Evolutionary conservation across 2,329 filamentous ascomycete genomes (phyloP).

Genomic region (Exophiala sp.): DNA sequence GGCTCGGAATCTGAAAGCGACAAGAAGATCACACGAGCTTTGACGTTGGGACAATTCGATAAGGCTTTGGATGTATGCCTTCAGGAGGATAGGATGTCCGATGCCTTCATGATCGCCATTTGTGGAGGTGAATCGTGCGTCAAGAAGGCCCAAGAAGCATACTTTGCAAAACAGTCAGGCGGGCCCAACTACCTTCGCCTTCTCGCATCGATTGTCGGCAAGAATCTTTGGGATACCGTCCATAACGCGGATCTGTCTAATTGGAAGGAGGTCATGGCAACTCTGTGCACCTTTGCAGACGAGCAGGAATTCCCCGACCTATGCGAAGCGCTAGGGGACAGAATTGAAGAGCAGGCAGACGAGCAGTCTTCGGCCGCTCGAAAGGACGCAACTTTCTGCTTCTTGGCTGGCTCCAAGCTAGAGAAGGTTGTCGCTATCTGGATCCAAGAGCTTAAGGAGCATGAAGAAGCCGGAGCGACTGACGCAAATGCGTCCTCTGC

Average conservation of each 20-base stretch:
- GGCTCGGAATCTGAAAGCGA: slow-evolving; percentile 82
- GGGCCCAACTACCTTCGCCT: slow-evolving; percentile 90
- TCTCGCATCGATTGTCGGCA: slow-evolving; percentile 84
- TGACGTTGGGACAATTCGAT: slow-evolving; percentile 88
- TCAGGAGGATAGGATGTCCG: slow-evolving; percentile 83
- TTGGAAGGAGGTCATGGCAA: slow-evolving; percentile 97
- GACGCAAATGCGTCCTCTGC: slow-evolving; percentile 68
- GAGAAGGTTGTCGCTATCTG: slow-evolving; percentile 97
- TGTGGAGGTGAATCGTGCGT: slow-evolving; percentile 91
- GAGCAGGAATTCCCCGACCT: slow-evolving; percentile 89
- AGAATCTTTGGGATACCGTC: slow-evolving; percentile 97
- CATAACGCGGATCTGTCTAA: slow-evolving; percentile 89
- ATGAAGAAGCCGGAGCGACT: slow-evolving; percentile 70
- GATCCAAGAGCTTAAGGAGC: slow-evolving; percentile 83
- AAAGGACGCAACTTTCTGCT: slow-evolving; percentile 95
- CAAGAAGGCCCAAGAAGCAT: slow-evolving; percentile 88
- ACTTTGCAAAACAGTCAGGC: slow-evolving; percentile 76
- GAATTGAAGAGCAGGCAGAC: slow-evolving; percentile 68
- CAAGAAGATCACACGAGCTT: slow-evolving; percentile 77
- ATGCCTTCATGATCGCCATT: slow-evolving; percentile 97
- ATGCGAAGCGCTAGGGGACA: slow-evolving; percentile 90
- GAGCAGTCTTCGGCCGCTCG: slow-evolving; percentile 55
- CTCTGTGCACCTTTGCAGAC: slow-evolving; percentile 91
- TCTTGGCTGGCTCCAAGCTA: slow-evolving; percentile 88
- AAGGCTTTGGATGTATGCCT: slow-evolving; percentile 86